A percentile compares a stretch with the other conserved stretches of the same genome.
Conservation (phyloP, 31 red algal genomes). For the Asparagopsis taxiformis region DNA sequence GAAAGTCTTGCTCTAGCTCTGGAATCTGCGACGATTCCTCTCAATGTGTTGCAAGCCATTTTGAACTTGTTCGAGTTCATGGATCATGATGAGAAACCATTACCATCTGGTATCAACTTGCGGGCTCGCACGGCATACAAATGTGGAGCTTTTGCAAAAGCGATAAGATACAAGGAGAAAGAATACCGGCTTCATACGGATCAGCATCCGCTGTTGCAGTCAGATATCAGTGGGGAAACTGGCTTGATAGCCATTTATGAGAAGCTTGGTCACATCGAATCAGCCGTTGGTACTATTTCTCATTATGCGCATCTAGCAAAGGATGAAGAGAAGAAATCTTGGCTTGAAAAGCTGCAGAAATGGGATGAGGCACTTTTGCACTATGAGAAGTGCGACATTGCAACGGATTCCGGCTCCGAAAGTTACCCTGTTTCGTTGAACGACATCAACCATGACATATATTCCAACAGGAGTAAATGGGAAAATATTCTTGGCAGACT, state of each 20-base stretch:
- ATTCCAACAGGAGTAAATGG: slow-evolving; percentile 5
- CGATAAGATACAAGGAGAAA: slow-evolving; percentile 84
- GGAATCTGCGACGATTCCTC: slow-evolving; percentile 71
- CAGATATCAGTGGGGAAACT: slow-evolving; percentile 72
- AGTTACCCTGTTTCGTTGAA: not conserved
- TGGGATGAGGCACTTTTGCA: slow-evolving; percentile 86
- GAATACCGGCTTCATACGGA: slow-evolving; percentile 77
- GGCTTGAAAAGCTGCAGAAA: slow-evolving; percentile 91
- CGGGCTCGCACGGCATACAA: slow-evolving; percentile 76
- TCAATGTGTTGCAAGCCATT: slow-evolving; percentile 84
- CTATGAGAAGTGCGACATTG: slow-evolving; percentile 44
- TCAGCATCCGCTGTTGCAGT: slow-evolving; percentile 13
- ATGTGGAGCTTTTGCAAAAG: slow-evolving; percentile 98
- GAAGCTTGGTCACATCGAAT: slow-evolving; percentile 77
- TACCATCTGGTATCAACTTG: slow-evolving; percentile 69
- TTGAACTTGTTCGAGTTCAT: slow-evolving; percentile 95
- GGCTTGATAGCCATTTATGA: slow-evolving; percentile 98
- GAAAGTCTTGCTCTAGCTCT: slow-evolving; percentile 61
- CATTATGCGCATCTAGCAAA: slow-evolving; percentile 76
- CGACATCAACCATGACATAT: not conserved
- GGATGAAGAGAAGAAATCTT: slow-evolving; percentile 60
- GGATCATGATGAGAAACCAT: slow-evolving; percentile 99
- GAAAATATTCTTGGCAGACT: slow-evolving; percentile 42
- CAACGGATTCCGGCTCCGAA: slow-evolving; percentile 4
- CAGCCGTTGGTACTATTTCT: slow-evolving; percentile 77